These are phyloP conservation scores for Aristolochia contorta DNA, from an alignment of 164 flowering plant species.

Conservation along the genomic window DNA sequence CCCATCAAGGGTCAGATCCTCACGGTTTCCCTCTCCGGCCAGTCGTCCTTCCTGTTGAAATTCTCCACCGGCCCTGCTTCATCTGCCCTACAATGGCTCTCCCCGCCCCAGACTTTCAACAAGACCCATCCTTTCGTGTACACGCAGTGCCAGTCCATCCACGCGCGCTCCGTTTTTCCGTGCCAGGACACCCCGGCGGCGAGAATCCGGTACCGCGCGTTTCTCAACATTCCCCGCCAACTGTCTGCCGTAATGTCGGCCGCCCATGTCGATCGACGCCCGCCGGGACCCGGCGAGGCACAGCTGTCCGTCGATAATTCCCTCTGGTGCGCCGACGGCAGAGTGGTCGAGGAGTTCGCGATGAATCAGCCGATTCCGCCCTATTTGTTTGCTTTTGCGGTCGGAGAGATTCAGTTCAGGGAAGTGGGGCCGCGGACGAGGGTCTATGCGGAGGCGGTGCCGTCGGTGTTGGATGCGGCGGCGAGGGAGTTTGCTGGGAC, in stretches of 20 bases:
- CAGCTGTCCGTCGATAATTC: constrained; percentile 31
- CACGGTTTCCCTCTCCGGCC: constrained; percentile 38
- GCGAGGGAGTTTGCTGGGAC: constrained; percentile 81
- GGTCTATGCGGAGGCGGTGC: constrained; percentile 64
- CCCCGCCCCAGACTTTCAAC: constrained; percentile 67
- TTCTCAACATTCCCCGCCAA: constrained; percentile 55
- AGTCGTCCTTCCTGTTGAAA: constrained; percentile 35
- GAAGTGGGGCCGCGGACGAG: constrained; percentile 89
- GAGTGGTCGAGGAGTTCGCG: constrained; percentile 82
- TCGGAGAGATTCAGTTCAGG: constrained; percentile 60
- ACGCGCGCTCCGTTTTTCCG: constrained; percentile 84
- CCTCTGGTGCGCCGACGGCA: constrained; percentile 64
- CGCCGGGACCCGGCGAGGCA: constrained; percentile 38
- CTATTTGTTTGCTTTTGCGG: constrained; percentile 86
- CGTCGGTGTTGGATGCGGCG: constrained; percentile 54
- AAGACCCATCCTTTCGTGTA: constrained; percentile 63
- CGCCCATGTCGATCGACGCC: constrained; percentile 46
- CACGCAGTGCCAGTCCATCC: constrained; percentile 91
- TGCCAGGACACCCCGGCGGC: constrained; percentile 97
- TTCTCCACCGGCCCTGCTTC: constrained; percentile 51
- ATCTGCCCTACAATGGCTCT: constrained; percentile 92
- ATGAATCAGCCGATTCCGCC: constrained; percentile 95
- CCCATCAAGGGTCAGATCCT: constrained; percentile 58
- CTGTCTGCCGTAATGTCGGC: constrained; percentile 85
- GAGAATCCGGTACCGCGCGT: constrained; percentile 47